These are phyloP conservation scores for Drechmeria coniospora DNA, from an alignment of 2,329 filamentous ascomycete species.

Conservation along the genomic window DNA sequence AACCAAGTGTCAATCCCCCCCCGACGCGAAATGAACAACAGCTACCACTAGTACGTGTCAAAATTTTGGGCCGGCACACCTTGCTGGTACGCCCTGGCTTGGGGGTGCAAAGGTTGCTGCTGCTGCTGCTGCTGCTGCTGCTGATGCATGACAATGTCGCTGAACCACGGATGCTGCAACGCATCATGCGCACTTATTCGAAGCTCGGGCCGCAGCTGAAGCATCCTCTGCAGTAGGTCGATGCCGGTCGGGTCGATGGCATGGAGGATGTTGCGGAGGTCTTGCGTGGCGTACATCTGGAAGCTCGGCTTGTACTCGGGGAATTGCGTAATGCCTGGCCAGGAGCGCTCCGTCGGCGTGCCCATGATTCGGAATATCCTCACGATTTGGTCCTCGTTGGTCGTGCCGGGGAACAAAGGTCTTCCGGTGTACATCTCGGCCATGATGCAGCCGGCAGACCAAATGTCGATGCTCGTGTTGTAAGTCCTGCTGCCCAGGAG, in stretches of 20 bases:
- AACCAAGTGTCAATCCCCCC: too few relatives aligned
- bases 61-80: conserved; percentile 22
- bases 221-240: conserved; percentile 76
- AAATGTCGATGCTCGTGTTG: conserved; percentile 99
- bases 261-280: conserved; percentile 71
- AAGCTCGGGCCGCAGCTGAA: conserved; percentile 84
- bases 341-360: conserved; percentile 85
- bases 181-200: conserved; percentile 79
- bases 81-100: conserved; percentile 24
- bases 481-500: conserved; percentile 88
- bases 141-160: conserved; percentile 48
- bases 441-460: conserved; percentile 99
- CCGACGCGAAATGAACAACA: too few relatives aligned
- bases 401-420: conserved; percentile 90
- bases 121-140: conserved; percentile 26
- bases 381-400: conserved; percentile 92
- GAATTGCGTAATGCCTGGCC: conserved; percentile 88
- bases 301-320: conserved; percentile 97
- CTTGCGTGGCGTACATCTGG: conserved; percentile 86
- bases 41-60: conserved; percentile 17
- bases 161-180: conserved; percentile 85
- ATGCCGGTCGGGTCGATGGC: conserved; percentile 81
- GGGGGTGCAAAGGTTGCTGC: conserved; percentile 22
- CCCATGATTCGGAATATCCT: conserved; percentile 99
- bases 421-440: conserved; percentile 97